phyloP scores from a whole-genome alignment of 164 flowering plant species.

The Vitis labrusca region DNA sequence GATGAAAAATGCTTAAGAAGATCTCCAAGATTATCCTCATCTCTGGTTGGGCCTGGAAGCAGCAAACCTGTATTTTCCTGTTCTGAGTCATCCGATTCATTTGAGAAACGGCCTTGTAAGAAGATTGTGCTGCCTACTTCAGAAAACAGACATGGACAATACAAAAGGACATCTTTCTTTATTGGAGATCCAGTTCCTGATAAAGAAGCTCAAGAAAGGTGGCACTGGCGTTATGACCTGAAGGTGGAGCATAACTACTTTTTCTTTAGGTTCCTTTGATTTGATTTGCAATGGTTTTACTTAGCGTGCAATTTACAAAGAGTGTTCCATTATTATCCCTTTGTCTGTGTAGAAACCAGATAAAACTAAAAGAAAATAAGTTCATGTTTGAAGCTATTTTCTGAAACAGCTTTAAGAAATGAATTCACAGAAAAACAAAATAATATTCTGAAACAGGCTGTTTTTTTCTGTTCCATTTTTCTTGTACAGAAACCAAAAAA shows the following conservation, averaged over 20 bases:
- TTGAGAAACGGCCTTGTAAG: conserved; percentile 10
- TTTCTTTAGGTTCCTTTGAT: background rate
- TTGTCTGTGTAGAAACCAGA: too few species aligned
- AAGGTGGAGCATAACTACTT: conserved; percentile 35
- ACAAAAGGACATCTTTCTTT: conserved; percentile 17
- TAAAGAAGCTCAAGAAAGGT: conserved; percentile 51
- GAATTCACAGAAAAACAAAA: too few species aligned
- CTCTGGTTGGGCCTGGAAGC: background rate
- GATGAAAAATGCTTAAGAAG: conserved; percentile 5
- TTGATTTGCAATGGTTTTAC: background rate
- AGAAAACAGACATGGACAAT: conserved; percentile 1
- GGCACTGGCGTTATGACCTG: conserved; percentile 65
- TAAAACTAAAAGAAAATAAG: too few species aligned
- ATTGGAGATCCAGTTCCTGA: conserved; percentile 57
- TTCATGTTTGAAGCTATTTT: too few species aligned
- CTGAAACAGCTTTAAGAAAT: too few species aligned
- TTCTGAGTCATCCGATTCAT: conserved; percentile 1
- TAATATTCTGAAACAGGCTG: too few species aligned
- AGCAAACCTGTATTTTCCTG: background rate
- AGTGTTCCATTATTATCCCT: too few species aligned
- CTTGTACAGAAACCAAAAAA: too few species aligned
- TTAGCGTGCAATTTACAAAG: too few species aligned
- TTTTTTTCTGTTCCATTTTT: too few species aligned
- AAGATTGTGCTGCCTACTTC: conserved; percentile 8
- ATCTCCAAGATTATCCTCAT: conserved; percentile 1